A percentile compares a stretch with the other conserved stretches of the same genome.
These are phyloP conservation scores for Mrakia blollopis DNA, from an alignment of 768 basidiomycete species.

Conservation along the genomic window DNA sequence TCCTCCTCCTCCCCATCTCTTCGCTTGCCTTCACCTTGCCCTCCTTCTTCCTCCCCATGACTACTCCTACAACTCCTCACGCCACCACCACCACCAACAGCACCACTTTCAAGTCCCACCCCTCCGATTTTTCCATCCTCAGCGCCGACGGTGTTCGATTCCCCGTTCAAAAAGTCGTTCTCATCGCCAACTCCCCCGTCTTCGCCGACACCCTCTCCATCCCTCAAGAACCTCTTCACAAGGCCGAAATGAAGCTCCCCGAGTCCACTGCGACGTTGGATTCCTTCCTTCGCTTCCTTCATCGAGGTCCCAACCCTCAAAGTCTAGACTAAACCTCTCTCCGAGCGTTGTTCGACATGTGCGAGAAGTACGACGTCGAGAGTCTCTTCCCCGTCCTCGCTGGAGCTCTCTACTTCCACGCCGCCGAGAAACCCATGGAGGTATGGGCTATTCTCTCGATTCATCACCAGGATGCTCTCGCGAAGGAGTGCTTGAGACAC, in stretches of 20 bases:
- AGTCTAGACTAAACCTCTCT: background rate
- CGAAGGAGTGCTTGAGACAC: too few relatives aligned
- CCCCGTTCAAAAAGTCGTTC: background rate
- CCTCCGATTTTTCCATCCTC: background rate
- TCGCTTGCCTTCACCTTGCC: too few relatives aligned
- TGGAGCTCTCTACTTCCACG: background rate
- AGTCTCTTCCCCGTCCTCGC: background rate
- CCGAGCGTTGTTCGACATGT: background rate
- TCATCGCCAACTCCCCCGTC: background rate
- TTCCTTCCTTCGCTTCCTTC: background rate
- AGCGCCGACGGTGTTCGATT: background rate
- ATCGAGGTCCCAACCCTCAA: background rate
- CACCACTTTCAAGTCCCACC: background rate
- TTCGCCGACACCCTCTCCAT: background rate
- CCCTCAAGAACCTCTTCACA: background rate
- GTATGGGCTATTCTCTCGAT: background rate
- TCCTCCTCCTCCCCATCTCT: too few relatives aligned
- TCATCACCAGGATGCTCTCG: too few relatives aligned
- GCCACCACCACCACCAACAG: too few relatives aligned
- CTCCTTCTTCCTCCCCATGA: too few relatives aligned
- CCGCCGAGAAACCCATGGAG: background rate
- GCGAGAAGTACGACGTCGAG: background rate
- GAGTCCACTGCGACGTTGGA: background rate
- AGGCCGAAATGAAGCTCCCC: background rate
- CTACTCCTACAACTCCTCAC: too few relatives aligned